Evolutionary conservation across 1,284 basidiomycete genomes (phyloP), one percentile per base, ranked within the genome.

Genomic region (Heterobasidion parviporum): DNA sequence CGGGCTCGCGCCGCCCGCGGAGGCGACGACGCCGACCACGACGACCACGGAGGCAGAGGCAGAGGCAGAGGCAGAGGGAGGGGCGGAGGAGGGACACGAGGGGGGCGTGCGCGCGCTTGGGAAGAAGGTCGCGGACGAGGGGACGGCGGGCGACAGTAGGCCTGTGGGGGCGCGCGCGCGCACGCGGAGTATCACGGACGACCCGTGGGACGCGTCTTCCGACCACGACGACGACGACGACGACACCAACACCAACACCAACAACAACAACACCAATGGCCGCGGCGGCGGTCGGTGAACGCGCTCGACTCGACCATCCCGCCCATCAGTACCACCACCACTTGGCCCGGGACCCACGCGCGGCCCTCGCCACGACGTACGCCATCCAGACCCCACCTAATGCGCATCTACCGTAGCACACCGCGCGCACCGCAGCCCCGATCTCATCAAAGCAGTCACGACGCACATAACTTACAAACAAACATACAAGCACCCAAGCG

Each of bases 1-100:
- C 61, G 76, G 77, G 3, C 53, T 57, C 38, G 52, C n/a, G 26
- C 15, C 38, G 41, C 36, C 14, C 43, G 33, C 54, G 54, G 54
- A 26, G 48, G 48, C 16, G 10, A 12, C 52, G 43, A 26, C 32
- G n/a, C n/a, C 14, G 34, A 35, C 18, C 2, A 9, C 50, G 20
- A 35, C 50, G 26, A 6, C 41, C 10, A 43, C 18, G 50, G 34
- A 51, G 47, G 47, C 10, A 1, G 8, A 49, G 47, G 16, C n/a
- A 1, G 47, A 16, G 47, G 47, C 10, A 1, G 8, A 49, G 47
- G 16, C n/a, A 1, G 47, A 16, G 47, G n/a, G n/a, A n/a, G n/a
- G n/a, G n/a, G n/a, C n/a, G n/a, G n/a, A n/a, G n/a, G n/a, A n/a
- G n/a, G n/a, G n/a, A n/a, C n/a, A n/a, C n/a, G 26, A 15, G 26